These are phyloP conservation scores for Lecanosticta acicola DNA, from an alignment of 2,329 filamentous ascomycete genomes.

Conservation along the genomic window DNA sequence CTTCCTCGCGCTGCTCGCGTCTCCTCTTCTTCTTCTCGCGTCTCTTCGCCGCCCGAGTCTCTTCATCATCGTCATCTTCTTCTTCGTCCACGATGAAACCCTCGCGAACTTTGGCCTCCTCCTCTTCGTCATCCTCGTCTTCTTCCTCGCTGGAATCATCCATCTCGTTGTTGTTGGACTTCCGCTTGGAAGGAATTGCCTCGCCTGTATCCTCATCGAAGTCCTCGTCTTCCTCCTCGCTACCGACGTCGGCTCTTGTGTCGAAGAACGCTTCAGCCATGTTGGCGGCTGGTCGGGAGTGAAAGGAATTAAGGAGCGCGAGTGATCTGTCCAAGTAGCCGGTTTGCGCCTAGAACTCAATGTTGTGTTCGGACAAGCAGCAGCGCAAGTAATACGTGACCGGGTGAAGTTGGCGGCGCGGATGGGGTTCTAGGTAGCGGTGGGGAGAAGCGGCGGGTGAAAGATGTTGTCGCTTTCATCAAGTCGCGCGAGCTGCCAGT, in stretches of 20 bases:
- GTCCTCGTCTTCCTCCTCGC: constrained; percentile 77
- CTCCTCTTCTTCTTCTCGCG: constrained; percentile 71
- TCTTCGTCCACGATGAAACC: constrained; percentile 96
- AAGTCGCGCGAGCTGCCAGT: not conserved
- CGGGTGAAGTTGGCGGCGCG: too few relatives aligned
- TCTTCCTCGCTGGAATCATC: constrained; percentile 91
- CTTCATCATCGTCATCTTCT: constrained; percentile 71
- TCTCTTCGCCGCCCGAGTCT: constrained; percentile 52
- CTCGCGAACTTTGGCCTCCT: constrained; percentile 69
- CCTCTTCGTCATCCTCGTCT: constrained; percentile 79
- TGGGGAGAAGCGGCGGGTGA: not conserved
- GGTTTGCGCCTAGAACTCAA: not conserved
- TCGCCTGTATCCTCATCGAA: constrained; percentile 72
- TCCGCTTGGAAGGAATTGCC: constrained; percentile 31
- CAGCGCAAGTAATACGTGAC: not conserved
- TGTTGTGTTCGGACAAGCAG: not conserved
- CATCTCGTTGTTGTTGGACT: constrained; percentile 42
- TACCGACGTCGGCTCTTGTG: constrained; percentile 77
- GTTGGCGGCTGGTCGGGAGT: constrained; percentile 2
- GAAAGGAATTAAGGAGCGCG: constrained; percentile 6
- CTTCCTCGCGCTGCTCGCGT: constrained; percentile 74
- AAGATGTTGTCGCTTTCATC: not conserved
- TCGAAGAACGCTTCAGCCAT: constrained; percentile 61
- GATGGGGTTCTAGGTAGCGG: too few relatives aligned
- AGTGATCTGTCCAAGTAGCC: not conserved